Percentiles rank a stretch among this genome's conserved stretches.
phyloP scores from a whole-genome alignment of 805 yeast species.

The Ogataea methylovora region DNA sequence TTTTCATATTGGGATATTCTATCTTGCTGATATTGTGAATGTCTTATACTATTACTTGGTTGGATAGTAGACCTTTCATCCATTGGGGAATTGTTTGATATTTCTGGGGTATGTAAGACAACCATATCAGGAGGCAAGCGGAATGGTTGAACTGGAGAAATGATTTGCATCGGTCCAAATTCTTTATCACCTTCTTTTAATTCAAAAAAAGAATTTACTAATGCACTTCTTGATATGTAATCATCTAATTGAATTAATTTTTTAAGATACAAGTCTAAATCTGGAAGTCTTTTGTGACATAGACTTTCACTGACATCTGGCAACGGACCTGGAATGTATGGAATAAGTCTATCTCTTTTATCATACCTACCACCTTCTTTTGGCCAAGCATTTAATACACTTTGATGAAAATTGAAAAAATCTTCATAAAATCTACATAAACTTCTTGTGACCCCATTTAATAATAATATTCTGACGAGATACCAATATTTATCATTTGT shows the following conservation, averaged over 20 bases:
- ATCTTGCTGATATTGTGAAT: constrained; percentile 41
- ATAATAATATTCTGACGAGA: constrained; percentile 57
- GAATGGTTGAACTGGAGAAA: constrained; percentile 19
- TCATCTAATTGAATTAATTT: constrained; percentile 63
- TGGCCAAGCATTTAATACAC: constrained; percentile 75
- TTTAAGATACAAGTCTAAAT: constrained; percentile 44
- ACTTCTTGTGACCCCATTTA: constrained; percentile 61
- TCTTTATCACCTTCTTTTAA: constrained; percentile 59
- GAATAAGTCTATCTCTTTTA: constrained; percentile 73
- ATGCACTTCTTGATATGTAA: constrained; percentile 62
- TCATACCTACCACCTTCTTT: constrained; percentile 81
- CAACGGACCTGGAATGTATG: constrained; percentile 94
- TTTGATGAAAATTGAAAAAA: constrained; percentile 88
- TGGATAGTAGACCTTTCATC: not conserved
- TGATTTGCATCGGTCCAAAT: constrained; percentile 11
- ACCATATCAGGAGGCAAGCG: constrained; percentile 24
- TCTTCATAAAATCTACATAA: constrained; percentile 91
- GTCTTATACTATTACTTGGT: constrained; percentile 7
- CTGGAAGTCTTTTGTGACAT: constrained; percentile 46
- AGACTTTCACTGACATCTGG: constrained; percentile 78
- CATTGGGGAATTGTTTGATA: constrained; percentile 11
- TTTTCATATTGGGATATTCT: constrained; percentile 43
- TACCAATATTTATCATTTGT: constrained; percentile 90
- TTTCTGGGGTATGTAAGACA: constrained; percentile 11
- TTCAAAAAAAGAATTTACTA: constrained; percentile 67